phyloP scores from a whole-genome alignment of 164 flowering plant species.

The Nelumbo lutea region DNA sequence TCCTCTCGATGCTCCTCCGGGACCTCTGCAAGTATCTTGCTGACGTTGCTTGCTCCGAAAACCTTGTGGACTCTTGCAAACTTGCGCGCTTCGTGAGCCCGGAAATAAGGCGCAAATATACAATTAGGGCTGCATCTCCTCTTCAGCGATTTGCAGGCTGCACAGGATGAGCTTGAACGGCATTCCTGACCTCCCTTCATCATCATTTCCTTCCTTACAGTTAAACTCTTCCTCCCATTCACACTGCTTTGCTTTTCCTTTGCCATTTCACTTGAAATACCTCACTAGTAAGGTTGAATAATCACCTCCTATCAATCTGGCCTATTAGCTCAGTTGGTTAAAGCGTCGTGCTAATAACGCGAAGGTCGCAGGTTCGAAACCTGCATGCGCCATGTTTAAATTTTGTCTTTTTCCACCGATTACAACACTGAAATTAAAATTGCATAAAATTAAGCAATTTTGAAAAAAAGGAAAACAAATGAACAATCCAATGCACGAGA shows the following conservation, averaged over 20 bases:
- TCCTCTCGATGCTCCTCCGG: constrained; percentile 62
- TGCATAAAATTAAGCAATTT: no score
- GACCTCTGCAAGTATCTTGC: constrained; percentile 67
- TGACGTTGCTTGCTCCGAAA: constrained; percentile 84
- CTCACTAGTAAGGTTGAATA: no score
- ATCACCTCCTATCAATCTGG: constrained; percentile 9
- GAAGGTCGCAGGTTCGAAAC: constrained; percentile 89
- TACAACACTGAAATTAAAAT: no score
- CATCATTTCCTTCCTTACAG: background rate
- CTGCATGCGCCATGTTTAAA: constrained; percentile 59
- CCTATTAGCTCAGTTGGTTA: constrained; percentile 78
- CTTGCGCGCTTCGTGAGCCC: constrained; percentile 49
- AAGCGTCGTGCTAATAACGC: constrained; percentile 95
- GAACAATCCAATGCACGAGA: no score
- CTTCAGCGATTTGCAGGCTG: constrained; percentile 77
- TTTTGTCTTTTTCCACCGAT: no score
- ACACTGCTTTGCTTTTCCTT: no score
- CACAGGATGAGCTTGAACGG: constrained; percentile 65
- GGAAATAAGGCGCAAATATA: constrained; percentile 67
- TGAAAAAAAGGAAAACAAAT: no score
- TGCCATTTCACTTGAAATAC: no score
- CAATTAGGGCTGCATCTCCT: constrained; percentile 55
- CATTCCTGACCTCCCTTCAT: constrained; percentile 32
- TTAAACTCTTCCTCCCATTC: background rate
- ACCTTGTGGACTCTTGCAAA: constrained; percentile 80